Conservation (phyloP, 345 rosid genomes). For the Diplotaxis tenuifolia region DNA sequence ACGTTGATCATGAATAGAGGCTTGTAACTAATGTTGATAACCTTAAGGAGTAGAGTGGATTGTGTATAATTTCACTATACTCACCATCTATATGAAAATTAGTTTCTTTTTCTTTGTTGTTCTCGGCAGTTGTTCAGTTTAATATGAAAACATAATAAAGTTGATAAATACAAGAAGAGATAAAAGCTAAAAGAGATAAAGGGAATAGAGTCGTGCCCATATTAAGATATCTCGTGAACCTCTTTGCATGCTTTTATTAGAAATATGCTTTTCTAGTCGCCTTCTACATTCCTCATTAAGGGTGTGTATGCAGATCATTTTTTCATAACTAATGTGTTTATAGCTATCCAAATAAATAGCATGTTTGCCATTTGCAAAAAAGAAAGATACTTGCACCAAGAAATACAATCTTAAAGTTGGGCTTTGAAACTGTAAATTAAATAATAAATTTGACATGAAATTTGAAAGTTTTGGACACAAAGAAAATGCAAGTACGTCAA, state of each 20-base stretch:
- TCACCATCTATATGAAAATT: background rate
- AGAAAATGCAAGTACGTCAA: no score
- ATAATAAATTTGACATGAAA: background rate
- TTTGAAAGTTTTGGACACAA: no score
- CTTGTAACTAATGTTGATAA: background rate
- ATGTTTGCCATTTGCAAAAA: background rate
- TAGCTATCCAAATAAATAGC: background rate
- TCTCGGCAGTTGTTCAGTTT: background rate
- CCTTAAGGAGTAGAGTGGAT: background rate
- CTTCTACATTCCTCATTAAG: constrained; percentile 26
- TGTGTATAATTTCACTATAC: background rate
- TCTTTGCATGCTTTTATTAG: constrained; percentile 38
- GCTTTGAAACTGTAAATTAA: background rate
- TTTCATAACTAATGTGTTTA: constrained; percentile 5
- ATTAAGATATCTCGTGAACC: constrained; percentile 39
- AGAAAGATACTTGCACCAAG: constrained; percentile 1
- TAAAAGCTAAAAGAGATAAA: background rate
- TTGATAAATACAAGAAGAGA: constrained; percentile 3
- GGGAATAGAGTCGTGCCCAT: constrained; percentile 31
- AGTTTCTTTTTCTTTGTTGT: background rate
- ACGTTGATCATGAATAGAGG: background rate
- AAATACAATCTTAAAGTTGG: background rate
- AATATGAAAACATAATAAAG: background rate
- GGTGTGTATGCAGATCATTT: constrained; percentile 5
- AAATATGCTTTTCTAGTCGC: constrained; percentile 39